A percentile compares a stretch with the other conserved stretches of the same genome.
phyloP scores from a whole-genome alignment of 352 stramenopile genomes.

The Globisporangium apiculatum region DNA sequence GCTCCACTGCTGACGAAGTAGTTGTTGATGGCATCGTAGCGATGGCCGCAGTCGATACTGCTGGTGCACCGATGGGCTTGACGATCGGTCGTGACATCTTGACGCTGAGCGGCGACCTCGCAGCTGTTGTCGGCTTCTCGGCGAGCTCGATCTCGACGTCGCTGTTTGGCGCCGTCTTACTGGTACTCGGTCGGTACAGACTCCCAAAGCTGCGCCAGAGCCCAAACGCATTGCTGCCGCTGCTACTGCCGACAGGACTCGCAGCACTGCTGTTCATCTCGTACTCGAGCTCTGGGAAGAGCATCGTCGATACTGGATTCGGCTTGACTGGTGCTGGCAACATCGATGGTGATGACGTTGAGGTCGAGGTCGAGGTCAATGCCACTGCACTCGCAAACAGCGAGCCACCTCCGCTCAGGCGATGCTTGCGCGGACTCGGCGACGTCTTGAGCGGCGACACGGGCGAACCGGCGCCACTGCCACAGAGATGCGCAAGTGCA shows the following conservation, averaged over 20 bases:
- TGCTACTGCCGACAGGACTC: not conserved
- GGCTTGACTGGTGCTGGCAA: not conserved
- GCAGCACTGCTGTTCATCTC: not conserved
- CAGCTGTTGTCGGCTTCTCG: not conserved
- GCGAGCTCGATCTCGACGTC: slow-evolving; percentile 8
- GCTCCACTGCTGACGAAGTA: not conserved
- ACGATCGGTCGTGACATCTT: slow-evolving; percentile 12
- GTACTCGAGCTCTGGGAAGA: slow-evolving; percentile 10
- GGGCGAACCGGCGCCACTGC: too few relatives aligned
- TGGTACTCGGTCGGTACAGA: slow-evolving; percentile 7
- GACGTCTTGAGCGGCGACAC: slow-evolving; percentile 9
- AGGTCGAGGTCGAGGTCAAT: not conserved
- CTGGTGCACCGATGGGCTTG: slow-evolving; percentile 4
- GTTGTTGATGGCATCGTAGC: too few relatives aligned
- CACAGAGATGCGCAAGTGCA: not conserved
- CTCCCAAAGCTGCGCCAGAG: slow-evolving; percentile 13
- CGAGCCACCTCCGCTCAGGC: not conserved
- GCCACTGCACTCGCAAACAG: not conserved
- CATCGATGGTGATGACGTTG: too few relatives aligned
- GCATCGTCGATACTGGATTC: not conserved
- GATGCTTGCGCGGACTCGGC: slow-evolving; percentile 11
- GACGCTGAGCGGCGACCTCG: slow-evolving; percentile 1
- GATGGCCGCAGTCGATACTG: not conserved
- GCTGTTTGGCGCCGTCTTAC: not conserved
- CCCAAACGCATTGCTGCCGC: slow-evolving; percentile 1